Conservation (phyloP, 805 yeast species). For the Suhomyces pyralidae region DNA sequence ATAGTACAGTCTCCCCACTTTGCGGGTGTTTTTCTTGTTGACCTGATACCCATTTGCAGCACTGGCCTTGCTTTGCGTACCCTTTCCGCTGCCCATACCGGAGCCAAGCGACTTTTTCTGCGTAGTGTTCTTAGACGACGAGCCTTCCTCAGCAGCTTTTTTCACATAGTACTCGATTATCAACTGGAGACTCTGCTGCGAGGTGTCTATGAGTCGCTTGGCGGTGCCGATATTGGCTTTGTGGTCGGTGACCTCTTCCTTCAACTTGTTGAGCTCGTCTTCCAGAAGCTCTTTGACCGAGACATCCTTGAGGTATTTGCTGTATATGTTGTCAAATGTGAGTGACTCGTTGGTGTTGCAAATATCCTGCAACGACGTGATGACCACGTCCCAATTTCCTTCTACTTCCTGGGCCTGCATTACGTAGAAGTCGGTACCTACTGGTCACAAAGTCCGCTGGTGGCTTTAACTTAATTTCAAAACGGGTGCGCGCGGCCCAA, state of each 20-base stretch:
- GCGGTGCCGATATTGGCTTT: conserved; percentile 56
- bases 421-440: background rate
- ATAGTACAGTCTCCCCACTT: conserved; percentile 45
- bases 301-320: conserved; percentile 19
- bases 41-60: conserved; percentile 5
- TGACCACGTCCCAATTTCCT: conserved; percentile 66
- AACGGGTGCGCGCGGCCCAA: conserved; percentile 1
- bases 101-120: conserved; percentile 6
- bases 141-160: conserved; percentile 10
- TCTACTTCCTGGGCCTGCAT: conserved; percentile 36
- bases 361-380: conserved; percentile 65
- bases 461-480: background rate
- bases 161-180: conserved; percentile 36
- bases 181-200: conserved; percentile 45
- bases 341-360: conserved; percentile 58
- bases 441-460: background rate
- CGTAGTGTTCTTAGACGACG: conserved; percentile 3
- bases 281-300: conserved; percentile 29
- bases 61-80: background rate
- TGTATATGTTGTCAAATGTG: conserved; percentile 44
- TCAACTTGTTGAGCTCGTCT: conserved; percentile 38
- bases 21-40: conserved; percentile 13
- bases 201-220: conserved; percentile 33
- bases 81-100: conserved; percentile 1
- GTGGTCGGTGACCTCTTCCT: conserved; percentile 48